Percentiles rank a stretch among this genome's conserved stretches.
Evolutionary conservation across 805 yeast genomes (phyloP).

Genomic region (Blastobotrys peoriensis): DNA sequence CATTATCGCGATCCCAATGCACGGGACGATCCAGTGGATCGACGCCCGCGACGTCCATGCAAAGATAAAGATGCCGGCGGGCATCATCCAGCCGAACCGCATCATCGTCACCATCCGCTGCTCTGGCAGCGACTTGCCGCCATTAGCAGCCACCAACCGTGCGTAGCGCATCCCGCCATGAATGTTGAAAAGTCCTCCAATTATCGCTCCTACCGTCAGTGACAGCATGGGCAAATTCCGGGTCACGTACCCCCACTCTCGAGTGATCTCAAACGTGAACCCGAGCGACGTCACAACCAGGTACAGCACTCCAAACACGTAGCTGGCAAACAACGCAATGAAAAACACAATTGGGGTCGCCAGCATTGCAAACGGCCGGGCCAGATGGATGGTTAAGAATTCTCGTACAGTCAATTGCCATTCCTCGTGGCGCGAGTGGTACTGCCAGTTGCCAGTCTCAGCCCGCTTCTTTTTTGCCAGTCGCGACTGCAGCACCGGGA

Average conservation of each 20-base stretch:
- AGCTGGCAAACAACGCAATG: conserved; percentile 38
- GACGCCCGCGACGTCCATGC: conserved; percentile 52
- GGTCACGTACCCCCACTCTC: conserved; percentile 31
- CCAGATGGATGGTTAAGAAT: conserved; percentile 62
- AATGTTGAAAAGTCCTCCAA: conserved; percentile 30
- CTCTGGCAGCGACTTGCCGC: conserved; percentile 53
- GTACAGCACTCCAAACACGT: conserved; percentile 41
- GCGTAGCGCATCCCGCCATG: conserved; percentile 26
- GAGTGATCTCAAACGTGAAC: conserved; percentile 27
- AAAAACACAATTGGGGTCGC: conserved; percentile 41
- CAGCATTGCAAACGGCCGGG: conserved; percentile 75
- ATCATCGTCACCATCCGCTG: conserved; percentile 52
- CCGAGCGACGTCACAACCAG: conserved; percentile 38
- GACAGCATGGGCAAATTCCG: conserved; percentile 31
- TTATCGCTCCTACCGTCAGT: conserved; percentile 28
- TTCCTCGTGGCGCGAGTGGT: conserved; percentile 91
- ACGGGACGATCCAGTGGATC: conserved; percentile 51
- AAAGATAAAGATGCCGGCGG: conserved; percentile 51
- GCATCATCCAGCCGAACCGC: conserved; percentile 40
- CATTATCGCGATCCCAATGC: conserved; percentile 48
- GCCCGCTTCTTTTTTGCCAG: conserved; percentile 64
- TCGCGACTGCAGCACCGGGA: conserved; percentile 46
- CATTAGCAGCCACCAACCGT: conserved; percentile 23
- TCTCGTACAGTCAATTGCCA: conserved; percentile 64
- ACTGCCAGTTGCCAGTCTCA: conserved; percentile 73